phyloP scores from a whole-genome alignment of 2,329 filamentous ascomycete species.

The Cercospora zeina region DNA sequence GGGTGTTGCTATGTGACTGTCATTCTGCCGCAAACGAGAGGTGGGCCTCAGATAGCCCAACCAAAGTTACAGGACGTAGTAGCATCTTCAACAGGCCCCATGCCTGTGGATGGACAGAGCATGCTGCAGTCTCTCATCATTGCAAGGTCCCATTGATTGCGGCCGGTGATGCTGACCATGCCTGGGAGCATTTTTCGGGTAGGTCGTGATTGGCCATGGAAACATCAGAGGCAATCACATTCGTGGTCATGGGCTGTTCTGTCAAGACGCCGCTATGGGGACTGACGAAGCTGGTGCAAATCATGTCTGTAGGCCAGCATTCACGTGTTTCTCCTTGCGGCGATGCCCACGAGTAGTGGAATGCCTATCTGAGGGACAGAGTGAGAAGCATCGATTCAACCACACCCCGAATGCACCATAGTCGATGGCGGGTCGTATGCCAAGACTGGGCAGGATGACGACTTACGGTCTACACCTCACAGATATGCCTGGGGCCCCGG shows the following conservation, averaged over 20 bases:
- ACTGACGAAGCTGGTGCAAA: too few species aligned
- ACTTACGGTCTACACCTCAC: too few species aligned
- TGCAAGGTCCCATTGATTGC: background rate
- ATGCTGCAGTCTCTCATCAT: background rate
- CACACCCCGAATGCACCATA: constrained; percentile 1
- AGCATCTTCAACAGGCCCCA: background rate
- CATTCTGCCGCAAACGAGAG: background rate
- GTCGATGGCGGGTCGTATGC: background rate
- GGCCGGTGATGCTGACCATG: too few species aligned
- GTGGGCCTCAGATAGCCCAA: background rate
- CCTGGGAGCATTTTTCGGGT: too few species aligned
- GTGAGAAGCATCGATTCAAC: background rate
- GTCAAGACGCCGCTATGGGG: too few species aligned
- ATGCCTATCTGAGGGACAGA: background rate
- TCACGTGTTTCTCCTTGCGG: background rate
- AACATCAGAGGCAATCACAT: too few species aligned
- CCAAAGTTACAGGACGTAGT: background rate
- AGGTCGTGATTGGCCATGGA: too few species aligned
- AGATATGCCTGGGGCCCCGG: too few species aligned
- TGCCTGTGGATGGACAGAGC: background rate
- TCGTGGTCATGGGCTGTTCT: too few species aligned
- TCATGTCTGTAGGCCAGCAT: too few species aligned
- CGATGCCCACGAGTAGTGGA: background rate
- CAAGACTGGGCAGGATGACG: background rate
- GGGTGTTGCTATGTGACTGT: background rate